Conservation (phyloP, 306 rosid genomes). For the Vigna angularis region DNA sequence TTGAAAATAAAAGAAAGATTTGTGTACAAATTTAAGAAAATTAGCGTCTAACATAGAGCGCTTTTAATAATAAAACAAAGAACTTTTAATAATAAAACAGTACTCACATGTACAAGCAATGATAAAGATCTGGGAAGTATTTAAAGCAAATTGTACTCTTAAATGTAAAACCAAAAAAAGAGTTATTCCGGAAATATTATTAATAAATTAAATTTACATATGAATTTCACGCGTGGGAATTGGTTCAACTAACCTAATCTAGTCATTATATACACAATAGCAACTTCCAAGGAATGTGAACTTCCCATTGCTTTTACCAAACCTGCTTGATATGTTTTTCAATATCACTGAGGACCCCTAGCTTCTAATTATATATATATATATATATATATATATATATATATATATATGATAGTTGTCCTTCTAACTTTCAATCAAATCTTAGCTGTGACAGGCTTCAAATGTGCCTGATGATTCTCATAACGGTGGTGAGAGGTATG, state of each 20-base stretch:
- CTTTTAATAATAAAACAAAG: no score
- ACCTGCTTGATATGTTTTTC: conserved; percentile 23
- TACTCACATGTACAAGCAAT: not conserved
- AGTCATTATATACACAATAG: conserved; percentile 41
- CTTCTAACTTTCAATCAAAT: not conserved
- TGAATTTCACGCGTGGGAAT: conserved; percentile 1
- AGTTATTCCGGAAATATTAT: not conserved
- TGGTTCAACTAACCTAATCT: conserved; percentile 37
- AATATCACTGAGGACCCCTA: conserved; percentile 17
- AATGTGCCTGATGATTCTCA: conserved; percentile 51
- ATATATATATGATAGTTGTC: not conserved
- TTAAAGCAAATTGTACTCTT: not conserved
- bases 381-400: not conserved
- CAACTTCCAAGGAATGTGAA: conserved; percentile 30
- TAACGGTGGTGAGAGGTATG: conserved; percentile 38
- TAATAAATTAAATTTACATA: conserved; percentile 44
- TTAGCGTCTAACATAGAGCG: no score
- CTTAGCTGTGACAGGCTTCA: conserved; percentile 48
- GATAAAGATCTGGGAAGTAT: not conserved
- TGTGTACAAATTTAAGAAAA: no score
- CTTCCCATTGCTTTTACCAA: not conserved
- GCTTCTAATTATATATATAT: conserved; percentile 6
- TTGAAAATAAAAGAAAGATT: no score
- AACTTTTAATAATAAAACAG: no score
- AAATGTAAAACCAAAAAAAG: not conserved